phyloP scores from a whole-genome alignment of 495 filamentous ascomycete genomes.

The Staphylotrichum longicolle region DNA sequence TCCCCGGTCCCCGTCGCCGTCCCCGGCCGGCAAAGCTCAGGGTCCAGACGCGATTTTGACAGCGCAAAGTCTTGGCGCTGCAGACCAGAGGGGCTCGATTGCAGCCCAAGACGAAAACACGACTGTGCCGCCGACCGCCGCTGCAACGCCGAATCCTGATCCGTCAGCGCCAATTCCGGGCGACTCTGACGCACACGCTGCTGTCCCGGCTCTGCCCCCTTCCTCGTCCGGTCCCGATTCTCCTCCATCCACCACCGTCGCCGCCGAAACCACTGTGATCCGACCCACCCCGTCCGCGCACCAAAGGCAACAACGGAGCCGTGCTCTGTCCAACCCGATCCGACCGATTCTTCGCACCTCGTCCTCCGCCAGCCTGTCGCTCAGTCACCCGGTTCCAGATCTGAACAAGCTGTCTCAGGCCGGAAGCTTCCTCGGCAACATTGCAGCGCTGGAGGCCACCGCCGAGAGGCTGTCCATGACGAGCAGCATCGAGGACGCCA shows the following conservation, averaged over 20 bases:
- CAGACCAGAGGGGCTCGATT: constrained; percentile 2
- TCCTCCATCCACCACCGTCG: constrained; percentile 3
- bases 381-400: constrained; percentile 76
- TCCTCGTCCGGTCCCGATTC: not conserved
- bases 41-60: not conserved
- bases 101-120: constrained; percentile 9
- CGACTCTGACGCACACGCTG: constrained; percentile 9
- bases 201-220: not conserved
- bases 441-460: constrained; percentile 76
- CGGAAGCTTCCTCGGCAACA: constrained; percentile 71
- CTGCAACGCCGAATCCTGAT: constrained; percentile 7
- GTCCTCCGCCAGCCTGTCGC: constrained; percentile 54
- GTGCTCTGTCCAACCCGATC: constrained; percentile 29
- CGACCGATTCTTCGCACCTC: constrained; percentile 58
- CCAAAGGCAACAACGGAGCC: constrained; percentile 26
- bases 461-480: constrained; percentile 78
- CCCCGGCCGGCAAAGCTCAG: constrained; percentile 8
- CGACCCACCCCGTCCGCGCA: constrained; percentile 26
- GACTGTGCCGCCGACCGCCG: constrained; percentile 22
- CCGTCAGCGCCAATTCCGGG: not conserved
- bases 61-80: constrained; percentile 13
- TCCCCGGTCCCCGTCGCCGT: constrained; percentile 19
- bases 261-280: constrained; percentile 20
- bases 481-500: constrained; percentile 77
- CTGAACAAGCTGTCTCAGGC: constrained; percentile 68